Evolutionary conservation across 2,329 filamentous ascomycete genomes (phyloP), one percentile per base, ranked within the genome.

Genomic region (Penicillium palitans): DNA sequence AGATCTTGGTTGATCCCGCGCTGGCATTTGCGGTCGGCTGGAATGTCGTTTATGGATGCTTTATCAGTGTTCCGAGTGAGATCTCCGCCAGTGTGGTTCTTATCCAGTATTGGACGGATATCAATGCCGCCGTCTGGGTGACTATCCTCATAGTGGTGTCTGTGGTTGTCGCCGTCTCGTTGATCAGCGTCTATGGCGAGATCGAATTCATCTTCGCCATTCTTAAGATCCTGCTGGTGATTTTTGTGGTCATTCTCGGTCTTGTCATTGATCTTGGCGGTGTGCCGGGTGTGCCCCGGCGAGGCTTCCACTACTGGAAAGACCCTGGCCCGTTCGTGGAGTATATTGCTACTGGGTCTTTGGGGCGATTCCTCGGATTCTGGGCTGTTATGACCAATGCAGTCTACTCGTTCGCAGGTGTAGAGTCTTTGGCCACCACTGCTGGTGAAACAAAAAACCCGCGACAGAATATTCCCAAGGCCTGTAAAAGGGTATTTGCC

Each of bases 241-340:
- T 80, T 29, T 79, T 79, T 31, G 69, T 81, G 17, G 65, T 80
- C 42, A 66, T 80, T 40, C 66, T 79, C 49, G 74, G 77, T 2
- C 73, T 88, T 31, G 78, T 88, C 57, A 84, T 88, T 65, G 83
- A 86, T 66, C 79, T 87, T 1, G 86, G 86, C 31, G 86, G 85
- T 47, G 79, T 85, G 2, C 81, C 85, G 0, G 83, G 84, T 4
- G 81, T 81, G 0, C 79, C 83, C 21, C 77, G 83, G 5, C 80
- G 86, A 52, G 88, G 88, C 2, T 90, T 90, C 71, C 74, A 79
- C 40, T 90, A 89, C 73, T 92, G 89, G 89, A 83, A 75, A 24
- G 73, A 86, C 33, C 88, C 89, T 0, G 88, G 87, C 1, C 85
- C 87, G 0, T 88, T 89, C 65, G 85, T 87, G 35, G 83, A 87